Evolutionary conservation across 2,329 filamentous ascomycete genomes (phyloP), one percentile per base, ranked within the genome.

Genomic region (Ophiostoma triangulosporum): DNA sequence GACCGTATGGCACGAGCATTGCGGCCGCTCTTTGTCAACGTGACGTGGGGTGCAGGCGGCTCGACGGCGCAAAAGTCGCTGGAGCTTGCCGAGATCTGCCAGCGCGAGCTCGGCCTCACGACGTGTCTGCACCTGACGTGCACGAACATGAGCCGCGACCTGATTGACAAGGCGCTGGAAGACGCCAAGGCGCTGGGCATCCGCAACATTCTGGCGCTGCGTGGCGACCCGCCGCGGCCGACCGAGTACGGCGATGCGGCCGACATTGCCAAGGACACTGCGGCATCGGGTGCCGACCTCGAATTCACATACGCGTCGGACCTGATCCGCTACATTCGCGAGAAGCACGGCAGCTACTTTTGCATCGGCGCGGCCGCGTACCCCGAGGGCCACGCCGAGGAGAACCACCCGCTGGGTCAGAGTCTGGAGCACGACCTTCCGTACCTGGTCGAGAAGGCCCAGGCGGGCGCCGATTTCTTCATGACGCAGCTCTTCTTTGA

Each of bases 401-500:
- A 95, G 67, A 88, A 83, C 57, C 84, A 94, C 66, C 91, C 91
- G 1, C 65, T 74, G 32, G 78, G 75, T 26, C 80, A 84, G 68
- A 80, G 76, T 60, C 63, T 83, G 35, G 87, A 94, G 62, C 78
- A 86, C 58, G 93, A 98, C 68, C 70, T 98, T 56, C 87, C 90
- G 0, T 95, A 86, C 63, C 74, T 98, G 52, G 80, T 95, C 11
- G 89, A 95, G 60, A 98, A 98, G 75, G 85, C 84, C 1, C 75
- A 84, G 61, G 93, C 93, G 3, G 93, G 93, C 1, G 93, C 90
- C 50, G 90, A 97, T 69, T 98, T 98, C 64, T 86, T 98, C 68
- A 95, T 98, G 88, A 97, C 93, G 1, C 93, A 98, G 68, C 76
- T 98, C 8, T 97, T 96, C 69, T 98, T 95, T 67, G 89, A 97